Conservation (phyloP, 2,329 filamentous ascomycete genomes). For the Penicillium sp. region DNA sequence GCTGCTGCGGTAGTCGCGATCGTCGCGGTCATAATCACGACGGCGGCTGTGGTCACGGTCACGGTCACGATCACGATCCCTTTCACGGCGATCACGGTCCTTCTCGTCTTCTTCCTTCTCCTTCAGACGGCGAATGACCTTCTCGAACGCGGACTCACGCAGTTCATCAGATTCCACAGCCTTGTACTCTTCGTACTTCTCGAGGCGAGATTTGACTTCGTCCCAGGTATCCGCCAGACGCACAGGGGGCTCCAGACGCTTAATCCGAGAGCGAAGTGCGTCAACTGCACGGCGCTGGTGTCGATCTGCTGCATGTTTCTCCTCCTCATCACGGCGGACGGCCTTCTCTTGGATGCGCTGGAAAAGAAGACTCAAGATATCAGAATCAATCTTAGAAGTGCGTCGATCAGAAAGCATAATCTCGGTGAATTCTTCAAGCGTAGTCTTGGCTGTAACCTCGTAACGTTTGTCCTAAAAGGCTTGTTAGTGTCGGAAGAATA, state of each 20-base stretch:
- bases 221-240: constrained; percentile 83
- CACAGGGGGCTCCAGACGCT: constrained; percentile 87
- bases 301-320: constrained; percentile 80
- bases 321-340: constrained; percentile 79
- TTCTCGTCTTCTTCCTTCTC: constrained; percentile 88
- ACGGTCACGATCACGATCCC: constrained; percentile 40
- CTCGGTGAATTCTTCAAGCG: constrained; percentile 83
- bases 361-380: constrained; percentile 81
- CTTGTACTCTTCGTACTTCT: constrained; percentile 82
- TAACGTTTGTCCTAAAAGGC: constrained; percentile 78
- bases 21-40: constrained; percentile 60
- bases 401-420: constrained; percentile 85
- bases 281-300: constrained; percentile 86
- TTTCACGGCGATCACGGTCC: constrained; percentile 58
- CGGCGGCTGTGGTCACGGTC: constrained; percentile 32
- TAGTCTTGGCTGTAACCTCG: constrained; percentile 85
- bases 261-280: constrained; percentile 81
- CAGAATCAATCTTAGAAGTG: constrained; percentile 83
- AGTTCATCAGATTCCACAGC: constrained; percentile 82
- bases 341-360: constrained; percentile 88
- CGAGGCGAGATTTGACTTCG: constrained; percentile 78
- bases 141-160: constrained; percentile 85
- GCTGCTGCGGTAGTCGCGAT: constrained; percentile 64
- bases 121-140: constrained; percentile 85
- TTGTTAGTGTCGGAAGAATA: constrained; percentile 43